Conservation (phyloP, 352 stramenopile species). For the Globisporangium apiculatum region DNA sequence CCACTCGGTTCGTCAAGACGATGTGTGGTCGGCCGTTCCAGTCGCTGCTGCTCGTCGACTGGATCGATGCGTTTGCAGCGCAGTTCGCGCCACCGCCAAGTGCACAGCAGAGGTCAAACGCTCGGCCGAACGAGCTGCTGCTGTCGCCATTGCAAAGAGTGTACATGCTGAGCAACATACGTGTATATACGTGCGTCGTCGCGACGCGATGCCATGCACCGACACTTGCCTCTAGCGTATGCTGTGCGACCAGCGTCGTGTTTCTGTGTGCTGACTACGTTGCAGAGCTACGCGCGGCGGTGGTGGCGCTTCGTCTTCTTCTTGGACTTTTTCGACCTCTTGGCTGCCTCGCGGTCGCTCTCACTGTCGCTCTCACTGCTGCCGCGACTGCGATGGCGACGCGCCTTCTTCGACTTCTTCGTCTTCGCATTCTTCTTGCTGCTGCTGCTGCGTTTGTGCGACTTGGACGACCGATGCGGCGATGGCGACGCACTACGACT, state of each 20-base stretch:
- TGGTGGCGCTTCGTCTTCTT: too few species aligned
- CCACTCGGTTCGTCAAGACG: constrained; percentile 18
- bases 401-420: not conserved
- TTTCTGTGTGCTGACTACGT: too few species aligned
- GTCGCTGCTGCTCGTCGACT: constrained; percentile 20
- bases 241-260: too few species aligned
- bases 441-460: constrained; percentile 2
- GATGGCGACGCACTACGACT: constrained; percentile 17
- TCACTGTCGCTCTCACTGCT: not conserved
- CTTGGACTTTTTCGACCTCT: too few species aligned
- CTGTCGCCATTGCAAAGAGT: too few species aligned
- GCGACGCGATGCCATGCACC: too few species aligned
- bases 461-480: not conserved
- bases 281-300: too few species aligned
- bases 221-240: too few species aligned
- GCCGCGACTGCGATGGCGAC: not conserved
- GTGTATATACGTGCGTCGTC: too few species aligned
- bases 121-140: too few species aligned
- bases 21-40: constrained; percentile 12
- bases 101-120: not conserved
- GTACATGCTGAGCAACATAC: too few species aligned
- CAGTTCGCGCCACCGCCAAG: constrained; percentile 12
- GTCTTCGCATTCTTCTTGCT: not conserved
- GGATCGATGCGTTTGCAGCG: constrained; percentile 25
- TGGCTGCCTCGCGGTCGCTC: too few species aligned